Evolutionary conservation across 2,329 filamentous ascomycete genomes (phyloP).

Genomic region (Botrytis squamosa): DNA sequence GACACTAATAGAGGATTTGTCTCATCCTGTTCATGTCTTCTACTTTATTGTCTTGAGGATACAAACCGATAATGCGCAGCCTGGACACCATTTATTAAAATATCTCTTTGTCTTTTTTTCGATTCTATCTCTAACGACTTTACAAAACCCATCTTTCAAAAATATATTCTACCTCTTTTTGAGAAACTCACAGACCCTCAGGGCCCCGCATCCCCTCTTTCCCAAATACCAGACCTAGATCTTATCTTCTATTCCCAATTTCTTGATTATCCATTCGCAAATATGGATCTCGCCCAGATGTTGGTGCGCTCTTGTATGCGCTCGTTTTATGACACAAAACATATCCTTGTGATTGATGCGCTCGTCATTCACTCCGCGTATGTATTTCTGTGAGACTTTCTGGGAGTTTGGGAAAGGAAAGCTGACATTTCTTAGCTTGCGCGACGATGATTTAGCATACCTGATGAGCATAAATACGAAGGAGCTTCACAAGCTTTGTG

Average conservation of each 20-base stretch:
- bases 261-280: constrained; percentile 25
- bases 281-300: constrained; percentile 68
- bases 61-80: constrained; percentile 18
- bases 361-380: constrained; percentile 71
- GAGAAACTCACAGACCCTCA: not conserved
- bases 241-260: not conserved
- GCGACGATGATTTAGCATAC: constrained; percentile 83
- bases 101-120: constrained; percentile 21
- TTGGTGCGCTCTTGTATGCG: constrained; percentile 84
- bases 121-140: not conserved
- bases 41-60: constrained; percentile 7
- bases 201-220: not conserved
- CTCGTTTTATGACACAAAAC: constrained; percentile 82
- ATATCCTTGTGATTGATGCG: constrained; percentile 79
- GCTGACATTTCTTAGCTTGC: constrained; percentile 53
- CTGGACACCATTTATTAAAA: constrained; percentile 18
- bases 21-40: not conserved
- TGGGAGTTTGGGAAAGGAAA: constrained; percentile 25
- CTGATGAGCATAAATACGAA: constrained; percentile 89
- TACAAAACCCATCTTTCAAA: not conserved
- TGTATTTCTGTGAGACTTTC: constrained; percentile 36
- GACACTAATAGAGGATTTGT: not conserved
- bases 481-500: constrained; percentile 85
- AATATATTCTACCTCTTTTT: not conserved
- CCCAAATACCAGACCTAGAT: not conserved